A percentile compares a stretch with the other conserved stretches of the same genome.
phyloP scores from a whole-genome alignment of 2,329 filamentous ascomycete genomes.

The Paraconiothyrium brasiliense region DNA sequence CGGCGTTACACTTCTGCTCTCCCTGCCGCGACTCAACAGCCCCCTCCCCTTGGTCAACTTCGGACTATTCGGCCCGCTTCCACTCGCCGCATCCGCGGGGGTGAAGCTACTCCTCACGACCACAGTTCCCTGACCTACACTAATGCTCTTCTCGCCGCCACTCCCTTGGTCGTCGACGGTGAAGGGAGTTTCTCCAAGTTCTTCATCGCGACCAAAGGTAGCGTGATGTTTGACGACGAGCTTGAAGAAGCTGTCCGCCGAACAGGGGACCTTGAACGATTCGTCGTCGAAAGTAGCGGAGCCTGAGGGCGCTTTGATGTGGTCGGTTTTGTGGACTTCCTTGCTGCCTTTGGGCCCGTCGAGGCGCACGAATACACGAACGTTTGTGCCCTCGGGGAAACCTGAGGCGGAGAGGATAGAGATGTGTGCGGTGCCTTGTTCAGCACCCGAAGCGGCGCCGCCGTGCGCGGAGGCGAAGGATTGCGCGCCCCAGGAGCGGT shows the following conservation, averaged over 20 bases:
- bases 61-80: constrained; percentile 40
- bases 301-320: constrained; percentile 77
- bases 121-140: constrained; percentile 76
- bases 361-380: constrained; percentile 79
- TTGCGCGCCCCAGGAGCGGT: constrained; percentile 48
- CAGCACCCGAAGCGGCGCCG: constrained; percentile 59
- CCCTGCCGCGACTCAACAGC: constrained; percentile 56
- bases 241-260: constrained; percentile 86
- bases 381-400: constrained; percentile 77
- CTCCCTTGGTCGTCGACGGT: constrained; percentile 85
- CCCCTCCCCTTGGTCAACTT: constrained; percentile 51
- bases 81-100: constrained; percentile 50
- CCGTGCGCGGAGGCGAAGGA: constrained; percentile 52
- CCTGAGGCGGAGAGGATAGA: constrained; percentile 80
- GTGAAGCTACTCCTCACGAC: constrained; percentile 78
- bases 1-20: constrained; percentile 35
- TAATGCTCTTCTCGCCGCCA: constrained; percentile 75
- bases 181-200: constrained; percentile 86
- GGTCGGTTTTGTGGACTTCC: constrained; percentile 90
- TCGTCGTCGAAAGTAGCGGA: constrained; percentile 67
- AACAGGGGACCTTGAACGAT: constrained; percentile 79
- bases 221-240: constrained; percentile 85
- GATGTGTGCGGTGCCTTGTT: constrained; percentile 80
- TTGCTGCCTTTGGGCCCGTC: constrained; percentile 73
- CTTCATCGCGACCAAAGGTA: constrained; percentile 83